phyloP scores from a whole-genome alignment of 2,329 filamentous ascomycete species.

The Hortaea sp. region DNA sequence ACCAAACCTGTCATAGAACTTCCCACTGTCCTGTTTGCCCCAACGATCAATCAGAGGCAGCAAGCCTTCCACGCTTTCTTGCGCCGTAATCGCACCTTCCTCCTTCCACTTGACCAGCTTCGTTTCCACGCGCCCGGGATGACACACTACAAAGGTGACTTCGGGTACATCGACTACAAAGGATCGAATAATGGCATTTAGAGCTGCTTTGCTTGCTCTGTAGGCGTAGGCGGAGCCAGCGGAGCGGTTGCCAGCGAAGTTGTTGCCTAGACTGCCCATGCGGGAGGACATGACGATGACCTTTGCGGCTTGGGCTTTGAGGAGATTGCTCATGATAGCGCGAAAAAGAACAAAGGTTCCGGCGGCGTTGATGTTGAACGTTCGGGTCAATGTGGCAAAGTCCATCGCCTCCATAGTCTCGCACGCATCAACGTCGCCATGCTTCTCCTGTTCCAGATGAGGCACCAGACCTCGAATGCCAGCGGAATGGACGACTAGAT shows the following conservation, averaged over 20 bases:
- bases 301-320: slow-evolving; percentile 14
- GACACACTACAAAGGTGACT: slow-evolving; percentile 32
- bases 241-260: slow-evolving; percentile 17
- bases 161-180: slow-evolving; percentile 35
- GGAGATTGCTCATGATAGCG: slow-evolving; percentile 28
- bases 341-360: slow-evolving; percentile 33
- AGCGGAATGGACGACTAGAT: slow-evolving; percentile 34
- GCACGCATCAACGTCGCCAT: slow-evolving; percentile 28
- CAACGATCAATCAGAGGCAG: slow-evolving; percentile 28
- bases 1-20: slow-evolving; percentile 36
- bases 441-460: slow-evolving; percentile 13
- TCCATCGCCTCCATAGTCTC: slow-evolving; percentile 35
- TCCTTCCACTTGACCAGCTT: slow-evolving; percentile 34
- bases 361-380: slow-evolving; percentile 33
- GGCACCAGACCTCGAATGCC: slow-evolving; percentile 36
- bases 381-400: slow-evolving; percentile 26
- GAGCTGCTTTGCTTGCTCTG: slow-evolving; percentile 36
- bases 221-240: slow-evolving; percentile 38
- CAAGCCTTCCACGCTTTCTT: slow-evolving; percentile 32
- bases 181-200: slow-evolving; percentile 36
- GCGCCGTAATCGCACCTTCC: slow-evolving; percentile 33
- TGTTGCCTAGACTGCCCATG: slow-evolving; percentile 35
- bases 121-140: slow-evolving; percentile 39
- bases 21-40: slow-evolving; percentile 26
- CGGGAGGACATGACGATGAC: slow-evolving; percentile 35